These are phyloP conservation scores for Microbotryum violaceum DNA, from an alignment of 1,284 basidiomycete genomes.

Conservation along the genomic window DNA sequence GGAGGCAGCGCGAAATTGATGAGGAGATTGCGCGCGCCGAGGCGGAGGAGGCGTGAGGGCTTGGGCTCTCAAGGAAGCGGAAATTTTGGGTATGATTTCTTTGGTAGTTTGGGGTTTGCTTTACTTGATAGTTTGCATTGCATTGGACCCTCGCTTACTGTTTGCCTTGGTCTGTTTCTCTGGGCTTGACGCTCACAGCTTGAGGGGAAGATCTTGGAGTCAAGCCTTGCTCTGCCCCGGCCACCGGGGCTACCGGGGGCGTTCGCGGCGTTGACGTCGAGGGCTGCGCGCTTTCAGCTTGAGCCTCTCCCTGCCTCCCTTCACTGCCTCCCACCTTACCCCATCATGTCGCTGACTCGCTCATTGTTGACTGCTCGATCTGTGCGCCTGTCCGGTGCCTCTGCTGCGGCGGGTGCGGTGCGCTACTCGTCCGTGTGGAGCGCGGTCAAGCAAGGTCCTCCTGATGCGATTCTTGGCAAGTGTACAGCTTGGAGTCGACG, in stretches of 20 bases:
- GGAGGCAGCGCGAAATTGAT: slow-evolving; percentile 5
- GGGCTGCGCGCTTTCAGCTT: slow-evolving; percentile 9
- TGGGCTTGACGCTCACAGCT: too few species aligned
- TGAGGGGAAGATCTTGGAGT: too few species aligned
- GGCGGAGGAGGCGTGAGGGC: neutral
- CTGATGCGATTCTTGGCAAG: slow-evolving; percentile 85
- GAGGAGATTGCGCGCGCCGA: neutral
- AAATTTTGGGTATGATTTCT: too few species aligned
- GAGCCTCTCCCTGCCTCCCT: neutral
- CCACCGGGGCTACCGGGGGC: too few species aligned
- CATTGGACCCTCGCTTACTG: too few species aligned
- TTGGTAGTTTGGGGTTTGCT: too few species aligned
- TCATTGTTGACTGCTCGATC: slow-evolving; percentile 15
- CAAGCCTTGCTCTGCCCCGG: too few species aligned
- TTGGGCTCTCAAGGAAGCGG: neutral
- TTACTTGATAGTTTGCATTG: too few species aligned
- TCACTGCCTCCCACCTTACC: neutral
- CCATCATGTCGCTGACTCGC: slow-evolving; percentile 16
- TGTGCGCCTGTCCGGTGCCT: neutral
- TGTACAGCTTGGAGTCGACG: slow-evolving; percentile 14
- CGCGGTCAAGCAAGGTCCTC: slow-evolving; percentile 74
- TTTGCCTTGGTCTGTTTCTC: too few species aligned
- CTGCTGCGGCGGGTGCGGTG: slow-evolving; percentile 1
- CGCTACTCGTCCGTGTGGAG: slow-evolving; percentile 64
- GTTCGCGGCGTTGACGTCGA: slow-evolving; percentile 9